Evolutionary conservation across 495 filamentous ascomycete species (phyloP).

Genomic region (Daldinia loculata): DNA sequence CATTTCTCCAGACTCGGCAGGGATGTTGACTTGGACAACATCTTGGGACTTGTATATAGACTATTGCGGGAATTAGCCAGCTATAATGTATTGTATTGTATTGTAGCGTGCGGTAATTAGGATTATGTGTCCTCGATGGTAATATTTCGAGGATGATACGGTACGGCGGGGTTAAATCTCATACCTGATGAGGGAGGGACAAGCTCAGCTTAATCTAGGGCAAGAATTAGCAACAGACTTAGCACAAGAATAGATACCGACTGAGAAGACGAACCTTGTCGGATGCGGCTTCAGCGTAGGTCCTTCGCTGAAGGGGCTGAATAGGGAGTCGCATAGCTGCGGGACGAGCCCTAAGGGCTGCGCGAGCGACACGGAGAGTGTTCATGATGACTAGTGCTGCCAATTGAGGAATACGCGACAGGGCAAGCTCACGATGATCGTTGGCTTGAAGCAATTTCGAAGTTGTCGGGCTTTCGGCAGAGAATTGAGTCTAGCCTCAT

Average conservation of each 20-base stretch:
- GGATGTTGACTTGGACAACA: constrained; percentile 95
- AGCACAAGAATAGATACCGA: neutral
- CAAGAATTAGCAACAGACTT: constrained; percentile 30
- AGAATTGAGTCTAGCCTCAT: constrained; percentile 36
- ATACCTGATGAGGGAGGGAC: constrained; percentile 97
- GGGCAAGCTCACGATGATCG: constrained; percentile 45
- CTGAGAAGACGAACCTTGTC: constrained; percentile 65
- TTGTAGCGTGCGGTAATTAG: constrained; percentile 19
- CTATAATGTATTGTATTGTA: constrained; percentile 2
- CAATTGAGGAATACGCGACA: constrained; percentile 56
- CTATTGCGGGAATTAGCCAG: constrained; percentile 61
- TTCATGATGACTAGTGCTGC: constrained; percentile 76
- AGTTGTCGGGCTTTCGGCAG: constrained; percentile 53
- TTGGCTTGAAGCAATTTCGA: constrained; percentile 53
- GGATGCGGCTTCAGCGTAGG: constrained; percentile 91
- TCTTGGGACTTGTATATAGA: constrained; percentile 69
- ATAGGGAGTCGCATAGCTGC: constrained; percentile 71
- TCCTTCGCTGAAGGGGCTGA: constrained; percentile 81
- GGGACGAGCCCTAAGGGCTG: constrained; percentile 81
- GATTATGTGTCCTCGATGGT: neutral
- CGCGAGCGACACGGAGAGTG: constrained; percentile 86
- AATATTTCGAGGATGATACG: neutral
- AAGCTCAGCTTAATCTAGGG: constrained; percentile 96
- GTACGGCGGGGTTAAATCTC: constrained; percentile 36
- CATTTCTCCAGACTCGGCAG: constrained; percentile 98